phyloP scores from a whole-genome alignment of 306 rosid genomes.

The Rubus idaeus region DNA sequence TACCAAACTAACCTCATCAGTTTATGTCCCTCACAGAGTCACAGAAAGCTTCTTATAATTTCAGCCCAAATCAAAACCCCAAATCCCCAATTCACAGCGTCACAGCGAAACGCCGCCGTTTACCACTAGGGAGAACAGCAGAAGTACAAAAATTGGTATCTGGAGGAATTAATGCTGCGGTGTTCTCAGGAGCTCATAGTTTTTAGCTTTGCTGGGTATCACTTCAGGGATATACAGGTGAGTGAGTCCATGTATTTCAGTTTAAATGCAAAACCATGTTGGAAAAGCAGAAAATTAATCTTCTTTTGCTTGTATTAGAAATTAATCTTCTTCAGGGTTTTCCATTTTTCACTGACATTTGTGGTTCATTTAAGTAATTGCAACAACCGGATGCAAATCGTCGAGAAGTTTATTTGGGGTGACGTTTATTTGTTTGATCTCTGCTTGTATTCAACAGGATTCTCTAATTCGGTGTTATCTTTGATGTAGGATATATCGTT shows the following conservation, averaged over 20 bases:
- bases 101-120: not conserved
- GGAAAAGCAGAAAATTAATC: not conserved
- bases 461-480: too few species aligned
- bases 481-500: too few species aligned
- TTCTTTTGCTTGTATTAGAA: not conserved
- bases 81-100: not conserved
- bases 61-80: too few species aligned
- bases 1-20: too few species aligned
- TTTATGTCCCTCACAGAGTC: too few species aligned
- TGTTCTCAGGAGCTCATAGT: slow-evolving; percentile 48
- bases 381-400: too few species aligned
- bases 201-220: slow-evolving; percentile 48
- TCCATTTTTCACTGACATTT: not conserved
- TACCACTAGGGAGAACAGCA: not conserved
- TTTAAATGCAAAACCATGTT: not conserved
- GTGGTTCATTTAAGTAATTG: too few species aligned
- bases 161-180: slow-evolving; percentile 24
- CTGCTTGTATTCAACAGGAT: too few species aligned
- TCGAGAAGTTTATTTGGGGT: too few species aligned
- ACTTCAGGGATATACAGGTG: slow-evolving; percentile 73
- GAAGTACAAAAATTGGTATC: not conserved
- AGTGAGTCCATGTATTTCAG: too few species aligned
- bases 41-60: too few species aligned
- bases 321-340: not conserved
- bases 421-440: too few species aligned